Evolutionary conservation across 768 basidiomycete species (phyloP).

Genomic region (Boletus fagicola): DNA sequence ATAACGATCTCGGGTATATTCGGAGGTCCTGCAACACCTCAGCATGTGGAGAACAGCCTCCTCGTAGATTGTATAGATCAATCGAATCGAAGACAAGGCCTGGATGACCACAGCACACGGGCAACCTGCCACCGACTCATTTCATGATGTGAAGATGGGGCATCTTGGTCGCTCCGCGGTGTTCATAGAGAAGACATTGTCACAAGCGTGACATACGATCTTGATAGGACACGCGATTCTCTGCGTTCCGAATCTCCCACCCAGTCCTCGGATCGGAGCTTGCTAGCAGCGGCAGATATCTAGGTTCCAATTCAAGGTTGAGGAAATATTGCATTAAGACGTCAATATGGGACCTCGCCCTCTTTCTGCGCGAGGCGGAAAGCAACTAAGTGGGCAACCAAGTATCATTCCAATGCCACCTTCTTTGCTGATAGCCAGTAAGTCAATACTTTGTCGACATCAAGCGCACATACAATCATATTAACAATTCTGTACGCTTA

Average conservation of each 20-base stretch:
- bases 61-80: background rate
- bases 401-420: background rate
- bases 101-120: background rate
- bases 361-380: background rate
- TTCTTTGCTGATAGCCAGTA: background rate
- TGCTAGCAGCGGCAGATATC: background rate
- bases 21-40: background rate
- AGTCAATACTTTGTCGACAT: background rate
- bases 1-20: background rate
- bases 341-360: background rate
- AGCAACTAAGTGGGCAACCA: too few species aligned
- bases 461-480: too few species aligned
- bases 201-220: background rate
- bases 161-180: background rate
- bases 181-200: background rate
- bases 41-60: background rate
- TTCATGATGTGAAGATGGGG: background rate
- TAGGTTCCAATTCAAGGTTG: background rate
- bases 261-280: conserved; percentile 3
- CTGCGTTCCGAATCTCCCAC: background rate
- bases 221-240: background rate
- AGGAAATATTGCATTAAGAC: background rate
- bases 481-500: background rate
- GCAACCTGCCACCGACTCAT: background rate
- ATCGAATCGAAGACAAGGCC: background rate